Evolutionary conservation across 2,329 filamentous ascomycete genomes (phyloP).

Genomic region (Elsinoe fawcettii): DNA sequence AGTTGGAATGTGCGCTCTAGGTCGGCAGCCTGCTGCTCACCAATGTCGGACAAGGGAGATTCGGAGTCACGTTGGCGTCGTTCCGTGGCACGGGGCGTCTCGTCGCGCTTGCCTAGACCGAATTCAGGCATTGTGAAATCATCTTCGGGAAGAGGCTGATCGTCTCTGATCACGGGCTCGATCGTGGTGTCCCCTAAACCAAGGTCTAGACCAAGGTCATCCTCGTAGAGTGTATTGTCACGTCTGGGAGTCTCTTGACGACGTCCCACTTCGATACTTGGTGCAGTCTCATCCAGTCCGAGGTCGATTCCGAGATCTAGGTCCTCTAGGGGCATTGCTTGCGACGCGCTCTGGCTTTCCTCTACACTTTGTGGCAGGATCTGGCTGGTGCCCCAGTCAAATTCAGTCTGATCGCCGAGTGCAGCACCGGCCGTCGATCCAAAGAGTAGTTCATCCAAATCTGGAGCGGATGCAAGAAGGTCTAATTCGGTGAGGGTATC

Average conservation of each 20-base stretch:
- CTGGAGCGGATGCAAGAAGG: conserved; percentile 67
- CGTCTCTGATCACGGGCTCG: conserved; percentile 20
- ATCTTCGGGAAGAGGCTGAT: conserved; percentile 27
- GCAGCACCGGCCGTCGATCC: conserved; percentile 24
- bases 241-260: conserved; percentile 58
- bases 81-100: conserved; percentile 32
- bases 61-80: conserved; percentile 38
- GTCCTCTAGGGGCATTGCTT: conserved; percentile 44
- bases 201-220: conserved; percentile 46
- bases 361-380: conserved; percentile 64
- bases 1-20: conserved; percentile 54
- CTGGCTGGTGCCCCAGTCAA: conserved; percentile 62
- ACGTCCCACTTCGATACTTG: conserved; percentile 81
- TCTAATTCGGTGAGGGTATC: conserved; percentile 92
- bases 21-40: conserved; percentile 48
- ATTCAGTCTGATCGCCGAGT: conserved; percentile 33
- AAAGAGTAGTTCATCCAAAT: conserved; percentile 71
- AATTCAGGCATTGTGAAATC: conserved; percentile 31
- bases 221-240: conserved; percentile 51
- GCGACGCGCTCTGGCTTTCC: conserved; percentile 33
- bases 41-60: conserved; percentile 49
- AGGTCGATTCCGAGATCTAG: conserved; percentile 59
- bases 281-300: conserved; percentile 39
- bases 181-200: conserved; percentile 31
- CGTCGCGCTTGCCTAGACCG: conserved; percentile 24